phyloP scores from a whole-genome alignment of 192 early-diverging fungal genomes.

The Coemansia reversa region DNA sequence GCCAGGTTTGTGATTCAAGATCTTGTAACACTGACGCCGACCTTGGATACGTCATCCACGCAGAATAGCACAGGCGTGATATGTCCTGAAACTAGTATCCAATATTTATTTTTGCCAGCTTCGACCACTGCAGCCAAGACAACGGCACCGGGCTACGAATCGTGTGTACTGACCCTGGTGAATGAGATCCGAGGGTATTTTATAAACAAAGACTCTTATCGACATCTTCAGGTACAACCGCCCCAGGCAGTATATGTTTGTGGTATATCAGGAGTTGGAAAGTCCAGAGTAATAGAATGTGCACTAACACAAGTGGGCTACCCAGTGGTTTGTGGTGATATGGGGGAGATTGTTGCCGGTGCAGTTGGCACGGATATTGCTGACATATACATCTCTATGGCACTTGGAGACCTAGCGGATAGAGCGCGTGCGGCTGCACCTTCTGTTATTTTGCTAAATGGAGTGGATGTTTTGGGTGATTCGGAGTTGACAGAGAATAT shows the following conservation, averaged over 20 bases:
- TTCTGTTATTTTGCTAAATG: conserved; percentile 28
- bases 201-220: conserved; percentile 11
- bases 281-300: conserved; percentile 21
- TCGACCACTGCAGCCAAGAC: too few species aligned
- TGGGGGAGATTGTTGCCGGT: conserved; percentile 26
- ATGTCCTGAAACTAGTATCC: conserved; percentile 6
- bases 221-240: conserved; percentile 19
- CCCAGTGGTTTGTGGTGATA: conserved; percentile 19
- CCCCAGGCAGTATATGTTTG: conserved; percentile 19
- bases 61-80: conserved; percentile 4
- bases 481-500: conserved; percentile 21
- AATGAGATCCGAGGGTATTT: conserved; percentile 36
- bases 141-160: conserved; percentile 26
- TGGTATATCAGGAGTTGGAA: conserved; percentile 38
- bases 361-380: conserved; percentile 34
- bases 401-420: conserved; percentile 20
- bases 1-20: conserved; percentile 3
- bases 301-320: conserved; percentile 17
- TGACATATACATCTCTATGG: conserved; percentile 30
- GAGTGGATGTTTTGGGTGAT: conserved; percentile 27
- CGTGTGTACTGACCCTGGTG: conserved; percentile 6
- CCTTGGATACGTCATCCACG: not conserved
- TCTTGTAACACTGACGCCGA: too few species aligned
- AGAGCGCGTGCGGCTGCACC: conserved; percentile 24
- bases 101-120: not conserved